A percentile compares a stretch with the other conserved stretches of the same genome.
Evolutionary conservation across 805 yeast genomes (phyloP).

Genomic region (Maudiozyma barnettii): DNA sequence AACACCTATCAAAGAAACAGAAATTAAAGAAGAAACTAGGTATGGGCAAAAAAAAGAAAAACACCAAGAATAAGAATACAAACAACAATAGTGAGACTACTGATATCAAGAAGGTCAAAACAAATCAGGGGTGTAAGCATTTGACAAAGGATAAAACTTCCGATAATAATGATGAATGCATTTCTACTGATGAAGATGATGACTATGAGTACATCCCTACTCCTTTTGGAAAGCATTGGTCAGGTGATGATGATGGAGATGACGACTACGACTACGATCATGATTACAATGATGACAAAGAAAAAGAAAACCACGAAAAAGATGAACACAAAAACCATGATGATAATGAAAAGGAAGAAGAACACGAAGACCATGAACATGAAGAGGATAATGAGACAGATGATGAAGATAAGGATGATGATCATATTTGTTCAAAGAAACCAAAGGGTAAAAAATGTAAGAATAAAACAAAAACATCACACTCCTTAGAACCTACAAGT

Average conservation of each 20-base stretch:
- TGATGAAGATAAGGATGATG: constrained; percentile 2
- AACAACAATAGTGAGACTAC: neutral
- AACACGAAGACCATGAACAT: neutral
- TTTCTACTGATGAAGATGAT: neutral
- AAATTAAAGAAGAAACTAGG: neutral
- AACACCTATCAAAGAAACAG: neutral
- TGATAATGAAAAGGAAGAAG: neutral
- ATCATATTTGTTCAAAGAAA: neutral
- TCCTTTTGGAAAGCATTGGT: neutral
- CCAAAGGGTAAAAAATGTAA: neutral
- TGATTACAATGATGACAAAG: neutral
- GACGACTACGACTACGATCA: neutral
- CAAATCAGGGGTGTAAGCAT: neutral
- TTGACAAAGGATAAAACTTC: neutral
- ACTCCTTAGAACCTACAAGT: neutral
- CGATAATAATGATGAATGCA: neutral
- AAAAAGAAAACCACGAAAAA: neutral
- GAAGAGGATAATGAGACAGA: constrained; percentile 2
- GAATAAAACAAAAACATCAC: neutral
- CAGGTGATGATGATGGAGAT: neutral
- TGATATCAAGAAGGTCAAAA: neutral
- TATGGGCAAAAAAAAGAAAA: neutral
- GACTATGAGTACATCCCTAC: constrained; percentile 1
- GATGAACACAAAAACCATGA: constrained; percentile 1
- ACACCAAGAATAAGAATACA: neutral